Base-by-base conservation (phyloP, 768 basidiomycete genomes). In the Termitomyces heimii region DNA sequence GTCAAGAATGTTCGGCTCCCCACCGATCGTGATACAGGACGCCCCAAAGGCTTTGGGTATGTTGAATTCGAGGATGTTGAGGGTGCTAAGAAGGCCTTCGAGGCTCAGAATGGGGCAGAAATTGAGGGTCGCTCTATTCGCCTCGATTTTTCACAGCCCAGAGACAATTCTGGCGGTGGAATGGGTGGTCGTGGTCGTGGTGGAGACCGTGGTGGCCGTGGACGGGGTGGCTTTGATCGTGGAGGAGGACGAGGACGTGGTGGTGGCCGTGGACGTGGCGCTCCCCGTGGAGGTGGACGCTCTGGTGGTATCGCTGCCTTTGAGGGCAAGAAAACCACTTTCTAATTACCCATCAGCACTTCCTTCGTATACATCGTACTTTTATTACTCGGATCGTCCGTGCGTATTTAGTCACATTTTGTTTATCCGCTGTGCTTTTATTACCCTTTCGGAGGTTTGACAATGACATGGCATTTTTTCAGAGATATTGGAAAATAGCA, bases 1-100 rank as follows among this genome's bases (percentile, higher is more conserved):
- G 83, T 97, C 60, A 89, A 90, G 76, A 87, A 77, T 66, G 92
- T 98, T 40, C 84, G 94, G 55, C 75, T 99, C 50, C 94, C 94
- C 31, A 97, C 94, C 39, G 94, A 98, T 71, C 80, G 92, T 62
- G 97, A 99, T 50, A 82, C 89, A 7, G 94, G 94, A 29, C 81
- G 78, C 60, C 86, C 92, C 46, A 98, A 98, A 73, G 97, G 97
- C 66, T 98, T 96, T 72, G 97, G 86, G 22, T 98, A 98, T 73
- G 90, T 99, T 67, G 94, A 98, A 72, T 97, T 95, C 72, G 83
- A 86, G 62, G 86, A 88, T 63, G 66, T 92, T 39, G 89, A 86
- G 28, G 75, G 81, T 54, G 91, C 97, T 12, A 87, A 86, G 74
- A 86, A 85, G 68, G 96, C 96, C 3, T 82, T 85, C 59, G 84